Percentiles rank a stretch among this genome's conserved stretches.
Evolutionary conservation across 2,329 filamentous ascomycete species (phyloP).

Genomic region (Fusarium goolgardi): DNA sequence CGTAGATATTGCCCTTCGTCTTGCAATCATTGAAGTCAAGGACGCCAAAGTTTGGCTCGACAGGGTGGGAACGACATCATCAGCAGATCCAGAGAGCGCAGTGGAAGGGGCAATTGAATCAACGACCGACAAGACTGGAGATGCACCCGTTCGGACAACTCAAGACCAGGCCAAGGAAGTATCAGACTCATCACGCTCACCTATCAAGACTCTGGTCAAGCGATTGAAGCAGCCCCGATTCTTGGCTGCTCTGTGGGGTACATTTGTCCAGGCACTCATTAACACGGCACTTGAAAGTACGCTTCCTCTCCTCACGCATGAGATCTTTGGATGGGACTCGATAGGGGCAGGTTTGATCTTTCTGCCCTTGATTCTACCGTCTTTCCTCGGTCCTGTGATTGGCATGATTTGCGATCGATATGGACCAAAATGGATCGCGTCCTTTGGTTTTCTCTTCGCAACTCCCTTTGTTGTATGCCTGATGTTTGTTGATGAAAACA

Average conservation of each 20-base stretch:
- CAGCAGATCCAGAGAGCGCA: constrained; percentile 6
- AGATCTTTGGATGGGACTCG: constrained; percentile 50
- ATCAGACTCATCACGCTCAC: constrained; percentile 16
- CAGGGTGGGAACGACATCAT: not conserved
- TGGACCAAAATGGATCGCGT: constrained; percentile 52
- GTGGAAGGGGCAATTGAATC: not conserved
- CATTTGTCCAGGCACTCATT: constrained; percentile 50
- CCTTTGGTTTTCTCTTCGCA: constrained; percentile 50
- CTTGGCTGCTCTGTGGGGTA: constrained; percentile 51
- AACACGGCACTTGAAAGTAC: constrained; percentile 52
- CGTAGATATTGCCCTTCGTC: constrained; percentile 50
- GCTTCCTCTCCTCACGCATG: constrained; percentile 49
- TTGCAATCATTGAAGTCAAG: constrained; percentile 51
- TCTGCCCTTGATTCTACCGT: constrained; percentile 50
- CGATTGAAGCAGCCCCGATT: constrained; percentile 50
- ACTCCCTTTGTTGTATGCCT: constrained; percentile 52
- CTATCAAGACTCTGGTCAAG: constrained; percentile 41
- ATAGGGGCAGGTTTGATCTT: constrained; percentile 52
- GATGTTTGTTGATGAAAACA: constrained; percentile 50
- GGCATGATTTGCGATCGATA: constrained; percentile 51
- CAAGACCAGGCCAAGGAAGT: constrained; percentile 10
- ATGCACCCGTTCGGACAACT: not conserved
- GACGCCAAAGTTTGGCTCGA: constrained; percentile 48
- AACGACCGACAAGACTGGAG: not conserved
- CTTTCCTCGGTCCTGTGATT: constrained; percentile 49